Conservation (phyloP, 2,329 filamentous ascomycete species). For the Lithohypha guttulata region DNA sequence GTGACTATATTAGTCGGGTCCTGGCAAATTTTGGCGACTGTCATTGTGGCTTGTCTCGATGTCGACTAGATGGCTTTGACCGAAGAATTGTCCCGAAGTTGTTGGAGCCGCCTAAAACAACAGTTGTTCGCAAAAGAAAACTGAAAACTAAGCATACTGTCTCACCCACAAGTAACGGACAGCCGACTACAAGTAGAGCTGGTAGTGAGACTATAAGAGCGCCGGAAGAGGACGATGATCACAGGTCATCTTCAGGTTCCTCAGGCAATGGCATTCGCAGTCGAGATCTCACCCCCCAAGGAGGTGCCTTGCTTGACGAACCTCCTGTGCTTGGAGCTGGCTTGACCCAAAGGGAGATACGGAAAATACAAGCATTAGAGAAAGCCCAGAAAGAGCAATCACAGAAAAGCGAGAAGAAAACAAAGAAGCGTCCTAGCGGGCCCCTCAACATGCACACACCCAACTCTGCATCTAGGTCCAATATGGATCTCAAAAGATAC, state of each 20-base stretch:
- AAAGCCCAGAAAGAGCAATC: slow-evolving; percentile 51
- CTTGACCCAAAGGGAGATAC: slow-evolving; percentile 50
- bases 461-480: slow-evolving; percentile 26
- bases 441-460: slow-evolving; percentile 44
- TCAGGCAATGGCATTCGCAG: slow-evolving; percentile 46
- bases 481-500: slow-evolving; percentile 6
- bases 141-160: slow-evolving; percentile 35
- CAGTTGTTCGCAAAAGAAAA: slow-evolving; percentile 38
- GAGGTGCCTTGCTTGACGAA: slow-evolving; percentile 34
- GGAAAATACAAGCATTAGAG: slow-evolving; percentile 53
- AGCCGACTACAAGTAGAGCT: slow-evolving; percentile 46
- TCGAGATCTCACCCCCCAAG: slow-evolving; percentile 51
- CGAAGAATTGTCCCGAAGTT: slow-evolving; percentile 30
- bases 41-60: slow-evolving; percentile 33
- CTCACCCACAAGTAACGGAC: slow-evolving; percentile 45
- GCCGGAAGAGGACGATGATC: slow-evolving; percentile 46
- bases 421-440: slow-evolving; percentile 47
- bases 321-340: slow-evolving; percentile 35
- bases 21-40: slow-evolving; percentile 41
- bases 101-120: slow-evolving; percentile 30
- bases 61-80: slow-evolving; percentile 34
- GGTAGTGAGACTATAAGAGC: slow-evolving; percentile 46
- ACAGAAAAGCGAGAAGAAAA: slow-evolving; percentile 43
- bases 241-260: slow-evolving; percentile 47
- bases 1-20: slow-evolving; percentile 38